phyloP scores from a whole-genome alignment of 2,329 filamentous ascomycete species.

The Monilinia vaccinii-corymbosi region DNA sequence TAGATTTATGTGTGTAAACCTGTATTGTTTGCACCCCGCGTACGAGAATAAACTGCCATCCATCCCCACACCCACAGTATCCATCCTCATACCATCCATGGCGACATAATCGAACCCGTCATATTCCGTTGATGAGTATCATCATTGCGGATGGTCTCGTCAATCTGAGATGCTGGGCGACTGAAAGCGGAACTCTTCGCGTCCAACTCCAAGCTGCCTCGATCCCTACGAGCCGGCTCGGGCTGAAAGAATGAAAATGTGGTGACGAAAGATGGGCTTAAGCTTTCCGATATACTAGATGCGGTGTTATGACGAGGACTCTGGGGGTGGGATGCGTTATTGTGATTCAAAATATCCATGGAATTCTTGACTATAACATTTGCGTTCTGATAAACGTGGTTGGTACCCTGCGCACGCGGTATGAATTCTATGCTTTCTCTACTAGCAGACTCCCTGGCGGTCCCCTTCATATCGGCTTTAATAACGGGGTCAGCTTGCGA shows the following conservation, averaged over 20 bases:
- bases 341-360: background rate
- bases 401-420: background rate
- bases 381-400: background rate
- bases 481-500: background rate
- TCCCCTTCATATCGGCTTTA: background rate
- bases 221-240: background rate
- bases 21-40: too few relatives aligned
- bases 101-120: background rate
- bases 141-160: background rate
- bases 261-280: background rate
- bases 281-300: background rate
- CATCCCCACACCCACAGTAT: too few relatives aligned
- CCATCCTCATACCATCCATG: background rate
- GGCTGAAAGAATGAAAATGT: background rate
- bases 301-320: too few relatives aligned
- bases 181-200: background rate
- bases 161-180: too few relatives aligned
- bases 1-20: background rate
- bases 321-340: background rate
- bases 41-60: background rate
- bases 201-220: background rate
- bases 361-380: background rate
- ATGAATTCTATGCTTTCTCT: background rate
- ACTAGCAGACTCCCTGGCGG: background rate
- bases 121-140: background rate